A percentile compares a stretch with the other conserved stretches of the same genome.
Evolutionary conservation across 257 asterid genomes (phyloP).

Genomic region (Thymus quinquecostatus): DNA sequence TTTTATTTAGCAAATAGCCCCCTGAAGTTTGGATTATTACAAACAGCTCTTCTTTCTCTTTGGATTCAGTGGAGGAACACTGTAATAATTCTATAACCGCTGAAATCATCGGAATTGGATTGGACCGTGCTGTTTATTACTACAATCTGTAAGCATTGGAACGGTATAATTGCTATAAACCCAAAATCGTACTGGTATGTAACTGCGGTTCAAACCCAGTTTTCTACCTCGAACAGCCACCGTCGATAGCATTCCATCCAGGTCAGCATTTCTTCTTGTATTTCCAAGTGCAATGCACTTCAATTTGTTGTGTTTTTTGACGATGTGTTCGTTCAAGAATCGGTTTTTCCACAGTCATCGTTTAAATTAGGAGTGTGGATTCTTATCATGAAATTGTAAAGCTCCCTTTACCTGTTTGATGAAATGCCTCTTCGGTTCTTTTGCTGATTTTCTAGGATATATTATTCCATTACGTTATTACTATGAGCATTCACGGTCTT

Average conservation of each 20-base stretch:
- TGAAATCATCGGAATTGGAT: too few relatives aligned
- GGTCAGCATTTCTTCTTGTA: constrained; percentile 14
- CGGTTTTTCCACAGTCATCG: not conserved
- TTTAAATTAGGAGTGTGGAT: not conserved
- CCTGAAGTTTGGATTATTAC: not conserved
- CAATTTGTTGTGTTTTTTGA: not conserved
- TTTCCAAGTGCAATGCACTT: constrained; percentile 9
- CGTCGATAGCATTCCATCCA: constrained; percentile 9
- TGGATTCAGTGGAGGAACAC: too few relatives aligned
- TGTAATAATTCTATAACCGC: too few relatives aligned
- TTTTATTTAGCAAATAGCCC: not conserved
- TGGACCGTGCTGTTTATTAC: too few relatives aligned
- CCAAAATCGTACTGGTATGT: not conserved
- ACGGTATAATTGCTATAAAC: not conserved
- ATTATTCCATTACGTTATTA: not conserved
- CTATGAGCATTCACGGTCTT: constrained; percentile 53
- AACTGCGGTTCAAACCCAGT: not conserved
- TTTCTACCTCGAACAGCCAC: not conserved
- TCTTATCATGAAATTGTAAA: not conserved
- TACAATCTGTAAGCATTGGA: too few relatives aligned
- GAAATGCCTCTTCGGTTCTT: constrained; percentile 22
- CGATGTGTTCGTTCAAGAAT: not conserved
- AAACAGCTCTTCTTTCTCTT: not conserved
- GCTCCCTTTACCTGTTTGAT: constrained; percentile 30
- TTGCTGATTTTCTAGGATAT: constrained; percentile 33